Conservation (phyloP, 2,329 filamentous ascomycete species). For the Fusarium pininemorale region DNA sequence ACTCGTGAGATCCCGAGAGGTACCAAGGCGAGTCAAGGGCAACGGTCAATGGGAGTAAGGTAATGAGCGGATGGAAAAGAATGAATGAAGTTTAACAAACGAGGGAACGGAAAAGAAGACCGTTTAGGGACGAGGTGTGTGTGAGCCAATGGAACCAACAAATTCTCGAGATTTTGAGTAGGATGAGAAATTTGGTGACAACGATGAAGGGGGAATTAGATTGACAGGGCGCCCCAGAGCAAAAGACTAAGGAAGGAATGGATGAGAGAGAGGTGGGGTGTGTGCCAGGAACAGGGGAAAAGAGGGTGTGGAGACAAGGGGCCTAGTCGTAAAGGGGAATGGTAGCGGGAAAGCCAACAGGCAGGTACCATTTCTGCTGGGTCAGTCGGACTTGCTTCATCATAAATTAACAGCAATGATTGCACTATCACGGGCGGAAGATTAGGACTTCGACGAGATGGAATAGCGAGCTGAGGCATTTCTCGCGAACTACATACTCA, state of each 20-base stretch:
- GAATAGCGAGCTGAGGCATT: background rate
- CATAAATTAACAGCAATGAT: background rate
- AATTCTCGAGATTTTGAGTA: slow-evolving; percentile 33
- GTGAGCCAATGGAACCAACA: slow-evolving; percentile 25
- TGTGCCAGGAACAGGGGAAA: slow-evolving; percentile 25
- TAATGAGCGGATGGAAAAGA: slow-evolving; percentile 25
- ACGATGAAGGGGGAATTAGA: slow-evolving; percentile 43
- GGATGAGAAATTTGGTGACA: slow-evolving; percentile 41
- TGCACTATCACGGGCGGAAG: background rate
- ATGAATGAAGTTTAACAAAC: slow-evolving; percentile 26
- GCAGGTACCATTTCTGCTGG: slow-evolving; percentile 12
- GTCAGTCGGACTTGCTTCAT: background rate
- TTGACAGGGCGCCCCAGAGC: slow-evolving; percentile 33
- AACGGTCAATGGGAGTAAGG: slow-evolving; percentile 23
- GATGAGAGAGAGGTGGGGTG: slow-evolving; percentile 37
- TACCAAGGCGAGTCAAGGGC: slow-evolving; percentile 9
- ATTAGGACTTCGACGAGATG: background rate
- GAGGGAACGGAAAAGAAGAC: slow-evolving; percentile 22
- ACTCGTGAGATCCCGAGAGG: slow-evolving; percentile 26
- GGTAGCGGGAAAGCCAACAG: slow-evolving; percentile 6
- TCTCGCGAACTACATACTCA: background rate
- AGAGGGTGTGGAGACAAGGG: slow-evolving; percentile 21
- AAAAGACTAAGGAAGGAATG: slow-evolving; percentile 27
- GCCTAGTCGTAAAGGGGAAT: slow-evolving; percentile 27
- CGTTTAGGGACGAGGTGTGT: slow-evolving; percentile 27